Conservation (phyloP, 1,139 yeast genomes). For the Arxiozyma bovina region DNA sequence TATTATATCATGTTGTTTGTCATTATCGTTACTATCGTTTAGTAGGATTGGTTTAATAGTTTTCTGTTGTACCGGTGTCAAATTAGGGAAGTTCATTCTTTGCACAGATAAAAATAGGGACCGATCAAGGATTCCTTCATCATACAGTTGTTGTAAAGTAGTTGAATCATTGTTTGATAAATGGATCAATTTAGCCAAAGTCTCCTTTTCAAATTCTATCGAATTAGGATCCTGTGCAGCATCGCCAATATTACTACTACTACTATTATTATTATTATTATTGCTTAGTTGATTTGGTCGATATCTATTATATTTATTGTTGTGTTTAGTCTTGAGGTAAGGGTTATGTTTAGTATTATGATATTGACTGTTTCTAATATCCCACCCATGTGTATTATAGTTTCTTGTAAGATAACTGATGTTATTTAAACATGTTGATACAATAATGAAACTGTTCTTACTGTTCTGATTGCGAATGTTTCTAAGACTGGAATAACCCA, state of each 20-base stretch:
- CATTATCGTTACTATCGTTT: conserved; percentile 30
- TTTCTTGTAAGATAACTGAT: no score
- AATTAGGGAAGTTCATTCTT: conserved; percentile 38
- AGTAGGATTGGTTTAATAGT: conserved; percentile 60
- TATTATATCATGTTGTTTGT: conserved; percentile 46
- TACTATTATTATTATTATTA: no score
- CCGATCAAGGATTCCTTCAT: conserved; percentile 20
- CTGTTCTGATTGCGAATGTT: no score
- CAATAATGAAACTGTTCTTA: no score
- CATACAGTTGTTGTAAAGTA: conserved; percentile 21
- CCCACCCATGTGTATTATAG: neutral
- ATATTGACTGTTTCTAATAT: neutral
- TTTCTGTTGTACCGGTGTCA: conserved; percentile 75
- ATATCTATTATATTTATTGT: no score
- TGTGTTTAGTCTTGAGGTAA: no score
- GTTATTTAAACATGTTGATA: no score
- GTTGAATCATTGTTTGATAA: conserved; percentile 16
- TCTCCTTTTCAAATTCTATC: conserved; percentile 8
- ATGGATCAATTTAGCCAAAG: conserved; percentile 16
- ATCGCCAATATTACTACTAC: neutral
- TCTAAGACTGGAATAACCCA: neutral
- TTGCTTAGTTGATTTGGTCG: no score
- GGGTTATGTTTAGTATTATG: neutral
- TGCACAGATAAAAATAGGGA: conserved; percentile 32
- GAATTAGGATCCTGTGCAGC: conserved; percentile 7